Base-by-base conservation (phyloP, 2,329 filamentous ascomycete species). In the Phyllosticta paracitricarpa region DNA sequence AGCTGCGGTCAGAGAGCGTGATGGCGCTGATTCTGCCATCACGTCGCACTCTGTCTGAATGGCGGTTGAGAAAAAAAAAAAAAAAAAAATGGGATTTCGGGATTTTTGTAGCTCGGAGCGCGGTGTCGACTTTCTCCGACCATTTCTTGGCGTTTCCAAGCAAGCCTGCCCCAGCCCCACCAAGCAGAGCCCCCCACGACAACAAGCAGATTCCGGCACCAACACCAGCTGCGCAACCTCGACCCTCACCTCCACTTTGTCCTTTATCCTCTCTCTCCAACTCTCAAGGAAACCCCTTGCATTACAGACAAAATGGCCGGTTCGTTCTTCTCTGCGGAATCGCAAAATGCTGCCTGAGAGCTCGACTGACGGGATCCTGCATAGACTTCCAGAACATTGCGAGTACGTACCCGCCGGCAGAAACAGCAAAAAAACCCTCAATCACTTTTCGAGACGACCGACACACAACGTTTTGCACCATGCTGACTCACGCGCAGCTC, bases 311-410 rank as follows among this genome's bases (percentile, higher is more conserved):
- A 58, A 55, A 62, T 62, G 60, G 60, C 60, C 60, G 60, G 60
- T 62, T 22, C 28, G 60, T 58, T 28, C 25, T 14, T 2, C 51
- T 22, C n/a, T 7, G 8, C 19, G 12, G 12, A 8, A 9, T 17
- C 54, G n/a, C 28, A 14, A 58, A 48, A n/a, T 48, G 56, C 26
- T 9, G 30, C 28, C 14, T 51, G 30, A 58, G 19, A 19, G 30
- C 22, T 58, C 33, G 8, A 51, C 56, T 58, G 40, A 58, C 56
- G 19, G 19, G 30, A 51, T 26, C 40, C 56, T 63, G 26, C 59
- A 25, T 61, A 77, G 76, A 75, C 70, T 78, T 77, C 66, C 56
- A 66, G 62, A 66, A 67, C 55, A 68, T 79, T 64, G 78, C 76
- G 67, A 71, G 78, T 79, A 72, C 66, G 75, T 72, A 63, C 26